Evolutionary conservation across 345 rosid species (phyloP).

Genomic region (Gossypium turneri): DNA sequence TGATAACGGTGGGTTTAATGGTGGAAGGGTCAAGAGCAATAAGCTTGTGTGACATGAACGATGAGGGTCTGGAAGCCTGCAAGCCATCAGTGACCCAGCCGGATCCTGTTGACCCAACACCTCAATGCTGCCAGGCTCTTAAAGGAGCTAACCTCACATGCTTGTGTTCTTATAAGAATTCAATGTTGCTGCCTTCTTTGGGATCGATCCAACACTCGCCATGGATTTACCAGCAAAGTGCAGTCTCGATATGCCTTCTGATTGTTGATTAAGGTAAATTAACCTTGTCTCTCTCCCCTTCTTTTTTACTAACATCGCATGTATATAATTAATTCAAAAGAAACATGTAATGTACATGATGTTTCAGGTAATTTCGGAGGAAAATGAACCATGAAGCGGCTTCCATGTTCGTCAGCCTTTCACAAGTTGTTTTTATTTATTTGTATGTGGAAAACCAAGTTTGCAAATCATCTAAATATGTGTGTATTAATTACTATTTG

Average conservation of each 20-base stretch:
- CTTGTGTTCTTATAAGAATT: conserved; percentile 58
- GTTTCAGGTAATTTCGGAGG: neutral
- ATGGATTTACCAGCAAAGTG: conserved; percentile 51
- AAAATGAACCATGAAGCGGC: neutral
- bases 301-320: neutral
- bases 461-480: neutral
- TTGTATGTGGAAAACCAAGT: neutral
- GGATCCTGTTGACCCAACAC: conserved; percentile 43
- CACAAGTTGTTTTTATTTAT: neutral
- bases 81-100: conserved; percentile 56
- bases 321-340: too few species aligned
- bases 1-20: conserved; percentile 2
- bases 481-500: neutral
- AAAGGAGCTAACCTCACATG: conserved; percentile 48
- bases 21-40: conserved; percentile 26
- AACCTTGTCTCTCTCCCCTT: neutral
- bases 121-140: conserved; percentile 51
- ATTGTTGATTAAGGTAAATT: conserved; percentile 20
- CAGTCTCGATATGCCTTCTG: conserved; percentile 25
- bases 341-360: neutral
- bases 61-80: conserved; percentile 49
- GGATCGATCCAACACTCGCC: conserved; percentile 69
- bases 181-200: conserved; percentile 46
- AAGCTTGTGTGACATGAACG: conserved; percentile 43
- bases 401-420: neutral